Evolutionary conservation across 257 asterid species (phyloP), one percentile per base, ranked within the genome.

Genomic region (Jaltomata sinuosa): DNA sequence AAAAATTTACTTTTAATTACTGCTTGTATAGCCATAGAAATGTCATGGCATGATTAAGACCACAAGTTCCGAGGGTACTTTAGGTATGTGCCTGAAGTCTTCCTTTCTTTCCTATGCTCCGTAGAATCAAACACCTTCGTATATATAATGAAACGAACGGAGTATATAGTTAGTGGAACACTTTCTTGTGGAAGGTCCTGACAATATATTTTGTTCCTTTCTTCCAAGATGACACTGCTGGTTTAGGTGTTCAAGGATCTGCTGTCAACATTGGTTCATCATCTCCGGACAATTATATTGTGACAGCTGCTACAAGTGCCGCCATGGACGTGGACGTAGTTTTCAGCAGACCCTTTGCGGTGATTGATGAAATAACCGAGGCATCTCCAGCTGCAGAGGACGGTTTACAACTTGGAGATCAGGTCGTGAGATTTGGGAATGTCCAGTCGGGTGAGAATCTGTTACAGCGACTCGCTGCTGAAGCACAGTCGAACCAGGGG

Each of bases 331-430:
- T 90, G 83, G 95, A 94, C 85, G 87, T 89, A 52, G 86, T 40
- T 87, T 83, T 88, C 68, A 88, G 92, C 89, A 91, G 92, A 84
- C 97, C 98, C 78, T 97, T 97, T 84, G 98, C 97, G 15, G 79
- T 93, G 86, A 92, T 97, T 14, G 99, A 97, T 87, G 97, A 97
- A 88, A 97, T 97, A 86, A 89, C 90, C 29, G 98, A 95, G 88
- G 90, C 91, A 5, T 97, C 98, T 80, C 99, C 98, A 61, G 98
- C 98, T 19, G 97, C 97, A 74, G 99, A 94, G 89, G 99, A 95
- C 84, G 98, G 99, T 22, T 83, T 97, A 81, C 98, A 95, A 84
- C 96, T 97, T 57, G 98, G 99, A 31, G 99, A 97, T 89, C 99
- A 91, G 90, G 90, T 97, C 80, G 91, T 95, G 71, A 97, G 93